Evolutionary conservation across 176 grass and related monocot genomes (phyloP), one percentile per base, ranked within the genome.

Genomic region (Themeda triandra): DNA sequence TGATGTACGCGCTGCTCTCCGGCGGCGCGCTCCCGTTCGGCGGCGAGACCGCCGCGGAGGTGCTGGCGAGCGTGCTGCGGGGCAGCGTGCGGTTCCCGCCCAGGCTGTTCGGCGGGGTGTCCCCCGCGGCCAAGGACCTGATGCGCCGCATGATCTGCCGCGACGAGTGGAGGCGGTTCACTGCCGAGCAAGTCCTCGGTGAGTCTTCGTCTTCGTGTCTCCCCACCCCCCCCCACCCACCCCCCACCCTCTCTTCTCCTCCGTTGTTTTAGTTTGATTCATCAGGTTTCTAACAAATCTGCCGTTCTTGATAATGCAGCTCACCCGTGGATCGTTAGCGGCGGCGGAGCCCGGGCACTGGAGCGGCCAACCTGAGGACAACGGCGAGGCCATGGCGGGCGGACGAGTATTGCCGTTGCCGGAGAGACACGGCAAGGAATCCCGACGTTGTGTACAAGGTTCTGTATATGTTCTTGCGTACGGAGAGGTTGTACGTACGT

Each of bases 111-210:
- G 23, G 33, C 56, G 79, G 89, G 40, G 92, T 97, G 36, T 94
- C 92, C 0, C 80, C 87, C 33, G 83, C 88, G 0, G 94, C 94
- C 66, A 97, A 93, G 89, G 94, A 96, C 83, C 84, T 96, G 8
- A 79, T 96, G 89, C 62, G 94, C 69, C 84, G 91, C n/a, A 96
- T 96, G 94, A 91, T 96, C 45, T 88, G 86, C 69, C 87, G 88
- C 12, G 91, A 96, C 30, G 71, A 69, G 63, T 94, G 85, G 83
- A 66, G 92, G 51, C 86, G 94, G 76, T 86, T 97, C 83, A 94
- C 89, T 54, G 94, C 94, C 9, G 94, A 94, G 63, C 92, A 97
- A 79, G 87, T 97, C 21, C 94, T 97, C 28, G 75, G 94, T 96
- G 81, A 93, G 94, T n/a, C n/a, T n/a, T n/a, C n/a, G n/a, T n/a